Evolutionary conservation across 345 rosid species (phyloP).

Genomic region (Psidium guajava): DNA sequence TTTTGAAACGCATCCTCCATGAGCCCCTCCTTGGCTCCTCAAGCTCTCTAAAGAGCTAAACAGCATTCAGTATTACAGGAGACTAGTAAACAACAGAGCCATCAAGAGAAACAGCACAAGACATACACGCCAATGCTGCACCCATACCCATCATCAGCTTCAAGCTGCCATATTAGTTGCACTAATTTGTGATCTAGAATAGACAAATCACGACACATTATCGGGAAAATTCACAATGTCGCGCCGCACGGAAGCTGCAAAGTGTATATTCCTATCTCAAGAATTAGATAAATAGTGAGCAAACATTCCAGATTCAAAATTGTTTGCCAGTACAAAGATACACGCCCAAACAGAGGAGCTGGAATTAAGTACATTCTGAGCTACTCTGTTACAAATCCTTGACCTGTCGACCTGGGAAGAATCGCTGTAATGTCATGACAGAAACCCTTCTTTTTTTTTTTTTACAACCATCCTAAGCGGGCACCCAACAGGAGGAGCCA

Average conservation of each 20-base stretch:
- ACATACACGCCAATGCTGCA: neutral
- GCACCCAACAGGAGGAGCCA: constrained; percentile 65
- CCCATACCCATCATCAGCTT: neutral
- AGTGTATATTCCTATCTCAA: neutral
- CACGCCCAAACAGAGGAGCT: neutral
- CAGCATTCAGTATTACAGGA: neutral
- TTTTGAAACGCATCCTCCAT: neutral
- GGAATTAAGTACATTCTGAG: neutral
- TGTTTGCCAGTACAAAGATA: neutral
- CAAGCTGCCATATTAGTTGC: neutral
- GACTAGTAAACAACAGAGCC: neutral
- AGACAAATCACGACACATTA: neutral
- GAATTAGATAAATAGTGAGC: neutral
- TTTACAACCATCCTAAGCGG: constrained; percentile 12
- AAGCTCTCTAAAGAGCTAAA: neutral
- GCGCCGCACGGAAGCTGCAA: neutral
- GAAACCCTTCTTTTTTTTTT: no score
- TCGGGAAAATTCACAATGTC: neutral
- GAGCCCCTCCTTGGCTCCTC: neutral
- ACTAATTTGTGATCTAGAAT: neutral
- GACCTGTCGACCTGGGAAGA: neutral
- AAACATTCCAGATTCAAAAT: neutral
- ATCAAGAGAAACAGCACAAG: neutral
- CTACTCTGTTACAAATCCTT: neutral
- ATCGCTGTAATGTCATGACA: neutral